Percentiles rank a stretch among this genome's conserved stretches.
phyloP scores from a whole-genome alignment of 1,139 yeast species.

The Candida gigantensis region DNA sequence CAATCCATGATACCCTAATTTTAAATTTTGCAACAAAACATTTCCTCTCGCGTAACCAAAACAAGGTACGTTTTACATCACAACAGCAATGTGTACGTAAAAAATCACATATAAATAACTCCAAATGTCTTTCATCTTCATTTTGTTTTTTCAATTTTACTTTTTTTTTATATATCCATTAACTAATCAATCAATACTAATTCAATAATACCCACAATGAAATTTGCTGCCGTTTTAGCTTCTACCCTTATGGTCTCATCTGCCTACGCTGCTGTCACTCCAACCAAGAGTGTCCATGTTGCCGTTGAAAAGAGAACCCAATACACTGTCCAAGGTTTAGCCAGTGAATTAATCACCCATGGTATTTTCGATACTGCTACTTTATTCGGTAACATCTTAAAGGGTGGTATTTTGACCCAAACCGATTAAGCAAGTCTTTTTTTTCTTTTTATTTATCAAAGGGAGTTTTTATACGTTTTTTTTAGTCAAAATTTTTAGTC shows the following conservation, averaged over 20 bases:
- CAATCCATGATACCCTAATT: not conserved
- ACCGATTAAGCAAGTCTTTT: conserved; percentile 3
- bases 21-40: conserved; percentile 1
- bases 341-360: conserved; percentile 5
- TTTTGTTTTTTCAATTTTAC: too few species aligned
- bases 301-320: conserved; percentile 5
- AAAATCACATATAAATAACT: too few species aligned
- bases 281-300: conserved; percentile 5
- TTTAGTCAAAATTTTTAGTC: too few species aligned
- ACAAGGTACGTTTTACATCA: too few species aligned
- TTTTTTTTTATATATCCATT: too few species aligned
- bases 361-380: conserved; percentile 6
- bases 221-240: conserved; percentile 6
- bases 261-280: conserved; percentile 7
- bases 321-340: conserved; percentile 7
- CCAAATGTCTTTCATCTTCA: too few species aligned
- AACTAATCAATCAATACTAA: not conserved
- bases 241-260: conserved; percentile 6
- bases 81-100: too few species aligned
- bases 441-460: too few species aligned
- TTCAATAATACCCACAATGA: conserved; percentile 4
- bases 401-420: conserved; percentile 8
- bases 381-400: conserved; percentile 2
- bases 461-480: too few species aligned
- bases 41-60: too few species aligned